Conservation (phyloP, 352 stramenopile genomes). For the Pythium coloratum region DNA sequence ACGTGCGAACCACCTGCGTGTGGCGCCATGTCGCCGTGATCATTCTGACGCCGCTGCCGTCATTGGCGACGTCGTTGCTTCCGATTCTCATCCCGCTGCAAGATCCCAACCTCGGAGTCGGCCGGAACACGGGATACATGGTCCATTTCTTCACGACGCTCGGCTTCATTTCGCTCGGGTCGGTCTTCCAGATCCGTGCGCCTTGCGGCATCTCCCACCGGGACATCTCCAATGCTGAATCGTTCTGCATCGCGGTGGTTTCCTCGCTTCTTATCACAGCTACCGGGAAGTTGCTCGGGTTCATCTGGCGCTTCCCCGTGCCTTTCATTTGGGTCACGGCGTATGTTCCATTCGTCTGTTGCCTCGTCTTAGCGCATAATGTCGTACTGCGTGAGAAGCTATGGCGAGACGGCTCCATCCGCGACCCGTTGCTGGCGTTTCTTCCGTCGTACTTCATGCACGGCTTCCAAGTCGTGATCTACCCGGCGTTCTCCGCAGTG, state of each 20-base stretch:
- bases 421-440: neutral
- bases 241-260: too few relatives aligned
- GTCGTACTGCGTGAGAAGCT: neutral
- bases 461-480: constrained; percentile 10
- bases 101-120: neutral
- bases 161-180: neutral
- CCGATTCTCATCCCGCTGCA: constrained; percentile 3
- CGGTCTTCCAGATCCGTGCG: constrained; percentile 3
- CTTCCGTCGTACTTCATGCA: constrained; percentile 8
- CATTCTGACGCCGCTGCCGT: neutral
- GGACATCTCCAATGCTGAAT: too few relatives aligned
- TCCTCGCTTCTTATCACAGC: neutral
- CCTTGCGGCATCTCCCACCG: neutral
- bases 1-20: neutral
- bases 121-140: neutral
- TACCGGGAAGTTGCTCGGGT: too few relatives aligned
- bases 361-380: neutral
- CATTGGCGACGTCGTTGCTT: neutral
- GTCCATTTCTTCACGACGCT: neutral
- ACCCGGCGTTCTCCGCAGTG: constrained; percentile 13
- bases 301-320: constrained; percentile 18
- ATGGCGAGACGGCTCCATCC: neutral
- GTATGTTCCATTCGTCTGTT: neutral
- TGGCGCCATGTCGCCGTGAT: constrained; percentile 9
- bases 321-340: constrained; percentile 2